phyloP scores from a whole-genome alignment of 2,329 filamentous ascomycete genomes.

The Blastomyces silverae region DNA sequence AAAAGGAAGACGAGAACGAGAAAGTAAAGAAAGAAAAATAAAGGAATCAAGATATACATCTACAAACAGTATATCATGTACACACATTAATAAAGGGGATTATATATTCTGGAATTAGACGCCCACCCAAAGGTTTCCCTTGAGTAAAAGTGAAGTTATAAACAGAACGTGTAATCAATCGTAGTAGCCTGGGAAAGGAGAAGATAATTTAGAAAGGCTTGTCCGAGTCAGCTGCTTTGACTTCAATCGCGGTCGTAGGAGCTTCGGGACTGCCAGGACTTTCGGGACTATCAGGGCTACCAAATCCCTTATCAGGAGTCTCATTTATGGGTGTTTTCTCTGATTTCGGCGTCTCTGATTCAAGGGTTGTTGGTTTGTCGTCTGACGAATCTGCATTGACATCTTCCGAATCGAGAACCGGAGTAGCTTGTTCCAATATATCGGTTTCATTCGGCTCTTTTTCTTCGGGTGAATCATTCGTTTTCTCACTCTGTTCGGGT shows the following conservation, averaged over 20 bases:
- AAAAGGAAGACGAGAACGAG: background rate
- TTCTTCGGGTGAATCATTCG: background rate
- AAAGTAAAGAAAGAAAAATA: background rate
- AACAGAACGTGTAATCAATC: constrained; percentile 2
- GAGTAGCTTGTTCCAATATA: background rate
- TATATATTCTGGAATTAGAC: background rate
- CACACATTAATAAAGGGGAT: constrained; percentile 8
- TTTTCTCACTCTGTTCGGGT: background rate
- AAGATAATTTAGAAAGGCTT: constrained; percentile 8
- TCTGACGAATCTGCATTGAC: background rate
- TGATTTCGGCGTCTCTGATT: constrained; percentile 1
- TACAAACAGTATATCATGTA: constrained; percentile 6
- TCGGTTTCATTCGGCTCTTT: background rate
- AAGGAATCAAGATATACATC: background rate
- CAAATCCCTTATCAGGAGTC: background rate
- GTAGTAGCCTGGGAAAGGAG: background rate
- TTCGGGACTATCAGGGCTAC: background rate
- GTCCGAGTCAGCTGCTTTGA: constrained; percentile 8
- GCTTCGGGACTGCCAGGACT: constrained; percentile 7
- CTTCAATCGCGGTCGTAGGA: constrained; percentile 11
- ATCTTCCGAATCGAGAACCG: background rate
- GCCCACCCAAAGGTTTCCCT: background rate
- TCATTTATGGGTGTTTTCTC: background rate
- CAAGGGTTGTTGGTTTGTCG: background rate
- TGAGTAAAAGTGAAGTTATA: background rate